A percentile compares a stretch with the other conserved stretches of the same genome.
phyloP scores from a whole-genome alignment of 1,284 basidiomycete genomes.

The Ustilago lituana region DNA sequence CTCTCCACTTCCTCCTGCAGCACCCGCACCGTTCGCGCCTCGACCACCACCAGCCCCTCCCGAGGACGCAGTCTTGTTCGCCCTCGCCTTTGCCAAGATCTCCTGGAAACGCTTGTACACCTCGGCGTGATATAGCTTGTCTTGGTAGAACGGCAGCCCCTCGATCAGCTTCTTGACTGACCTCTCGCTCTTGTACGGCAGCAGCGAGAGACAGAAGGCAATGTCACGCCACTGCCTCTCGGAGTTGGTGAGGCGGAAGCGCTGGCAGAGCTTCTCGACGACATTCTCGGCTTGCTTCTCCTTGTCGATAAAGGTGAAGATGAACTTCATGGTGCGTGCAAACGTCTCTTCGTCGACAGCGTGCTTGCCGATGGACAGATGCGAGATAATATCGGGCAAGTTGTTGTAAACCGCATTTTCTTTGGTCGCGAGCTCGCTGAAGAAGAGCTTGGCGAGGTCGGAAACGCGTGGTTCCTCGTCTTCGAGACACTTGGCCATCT shows the following conservation, averaged over 20 bases:
- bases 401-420: slow-evolving; percentile 99
- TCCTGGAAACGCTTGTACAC: slow-evolving; percentile 88
- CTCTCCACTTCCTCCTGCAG: slow-evolving; percentile 12
- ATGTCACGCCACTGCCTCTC: slow-evolving; percentile 97
- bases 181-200: slow-evolving; percentile 96
- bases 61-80: slow-evolving; percentile 36
- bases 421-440: slow-evolving; percentile 91
- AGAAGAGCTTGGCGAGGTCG: slow-evolving; percentile 96
- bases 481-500: slow-evolving; percentile 99
- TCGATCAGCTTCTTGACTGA: slow-evolving; percentile 96
- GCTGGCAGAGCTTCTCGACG: slow-evolving; percentile 67
- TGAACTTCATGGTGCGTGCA: slow-evolving; percentile 91
- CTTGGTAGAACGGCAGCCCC: slow-evolving; percentile 76
- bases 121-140: slow-evolving; percentile 88
- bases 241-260: slow-evolving; percentile 85
- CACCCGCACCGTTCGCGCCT: slow-evolving; percentile 6
- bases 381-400: slow-evolving; percentile 75
- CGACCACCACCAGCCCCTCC: slow-evolving; percentile 20
- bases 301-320: slow-evolving; percentile 98
- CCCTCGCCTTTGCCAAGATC: slow-evolving; percentile 76
- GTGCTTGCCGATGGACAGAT: slow-evolving; percentile 90
- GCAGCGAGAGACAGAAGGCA: slow-evolving; percentile 89
- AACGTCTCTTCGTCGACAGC: slow-evolving; percentile 92
- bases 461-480: slow-evolving; percentile 88
- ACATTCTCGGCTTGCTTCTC: slow-evolving; percentile 67